A percentile compares a stretch with the other conserved stretches of the same genome.
phyloP scores from a whole-genome alignment of 2,329 filamentous ascomycete genomes.

The Paraconiothyrium sp. region DNA sequence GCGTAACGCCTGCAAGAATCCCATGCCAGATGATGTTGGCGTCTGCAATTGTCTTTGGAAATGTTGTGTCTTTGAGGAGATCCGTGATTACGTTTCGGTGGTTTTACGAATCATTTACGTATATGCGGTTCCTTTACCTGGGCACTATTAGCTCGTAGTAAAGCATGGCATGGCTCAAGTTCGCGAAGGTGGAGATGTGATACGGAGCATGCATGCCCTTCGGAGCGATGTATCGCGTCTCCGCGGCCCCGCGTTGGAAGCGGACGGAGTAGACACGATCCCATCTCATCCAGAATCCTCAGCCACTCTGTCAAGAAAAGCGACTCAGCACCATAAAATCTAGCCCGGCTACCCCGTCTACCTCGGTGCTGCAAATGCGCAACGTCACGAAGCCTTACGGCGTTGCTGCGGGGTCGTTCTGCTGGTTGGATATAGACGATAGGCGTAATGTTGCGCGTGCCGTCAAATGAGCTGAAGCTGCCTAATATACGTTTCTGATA shows the following conservation, averaged over 20 bases:
- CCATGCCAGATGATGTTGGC: no score
- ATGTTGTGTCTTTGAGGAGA: no score
- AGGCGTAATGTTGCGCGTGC: neutral
- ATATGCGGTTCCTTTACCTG: no score
- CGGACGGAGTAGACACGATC: neutral
- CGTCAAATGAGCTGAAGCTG: constrained; percentile 17
- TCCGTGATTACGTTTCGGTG: no score
- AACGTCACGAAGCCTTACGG: neutral
- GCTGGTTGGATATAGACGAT: neutral
- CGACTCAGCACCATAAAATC: neutral
- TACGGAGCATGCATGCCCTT: neutral
- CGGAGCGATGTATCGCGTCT: neutral
- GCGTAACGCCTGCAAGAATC: no score
- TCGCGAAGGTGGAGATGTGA: neutral
- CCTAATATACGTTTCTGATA: constrained; percentile 26
- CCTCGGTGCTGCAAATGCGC: neutral
- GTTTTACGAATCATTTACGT: no score
- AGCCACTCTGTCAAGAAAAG: neutral
- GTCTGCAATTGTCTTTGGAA: no score
- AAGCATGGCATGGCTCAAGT: no score
- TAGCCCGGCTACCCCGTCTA: neutral
- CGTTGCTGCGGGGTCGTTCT: neutral
- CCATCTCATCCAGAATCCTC: neutral
- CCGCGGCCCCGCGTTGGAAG: neutral
- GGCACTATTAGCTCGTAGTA: no score